A percentile compares a stretch with the other conserved stretches of the same genome.
These are phyloP conservation scores for Bullera alba DNA, from an alignment of 768 basidiomycete genomes.

Conservation along the genomic window DNA sequence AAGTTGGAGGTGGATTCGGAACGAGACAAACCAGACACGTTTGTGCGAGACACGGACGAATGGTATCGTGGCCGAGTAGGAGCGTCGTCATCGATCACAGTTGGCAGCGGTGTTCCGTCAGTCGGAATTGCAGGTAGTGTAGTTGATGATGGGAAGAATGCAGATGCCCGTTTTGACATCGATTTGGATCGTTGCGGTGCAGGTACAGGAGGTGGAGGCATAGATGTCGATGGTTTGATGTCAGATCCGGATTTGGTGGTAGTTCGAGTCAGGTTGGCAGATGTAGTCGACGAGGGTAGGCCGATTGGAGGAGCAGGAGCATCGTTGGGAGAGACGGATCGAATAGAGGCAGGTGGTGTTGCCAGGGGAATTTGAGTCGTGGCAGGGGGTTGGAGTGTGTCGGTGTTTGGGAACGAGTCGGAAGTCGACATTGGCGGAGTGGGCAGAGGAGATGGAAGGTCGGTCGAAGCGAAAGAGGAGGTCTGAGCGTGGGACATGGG, in stretches of 20 bases:
- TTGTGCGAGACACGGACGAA: constrained; percentile 46
- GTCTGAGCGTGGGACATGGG: constrained; percentile 16
- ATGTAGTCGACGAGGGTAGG: no score
- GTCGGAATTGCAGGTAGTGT: background rate
- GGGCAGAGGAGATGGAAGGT: constrained; percentile 5
- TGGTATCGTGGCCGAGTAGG: constrained; percentile 38
- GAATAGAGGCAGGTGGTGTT: constrained; percentile 30
- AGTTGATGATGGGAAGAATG: background rate
- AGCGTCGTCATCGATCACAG: no score
- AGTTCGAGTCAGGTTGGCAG: constrained; percentile 12
- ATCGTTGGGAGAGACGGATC: constrained; percentile 21
- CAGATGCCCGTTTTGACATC: no score
- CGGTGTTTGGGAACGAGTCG: no score
- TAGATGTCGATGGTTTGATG: constrained; percentile 7
- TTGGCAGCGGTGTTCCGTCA: no score
- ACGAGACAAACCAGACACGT: constrained; percentile 11
- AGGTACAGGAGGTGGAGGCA: constrained; percentile 1
- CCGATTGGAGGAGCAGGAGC: no score
- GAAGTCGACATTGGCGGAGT: constrained; percentile 8
- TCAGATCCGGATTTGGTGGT: constrained; percentile 14
- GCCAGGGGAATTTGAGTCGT: constrained; percentile 23
- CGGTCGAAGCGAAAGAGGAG: constrained; percentile 13
- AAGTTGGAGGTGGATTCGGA: constrained; percentile 30
- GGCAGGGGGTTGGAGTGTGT: constrained; percentile 7
- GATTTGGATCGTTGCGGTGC: no score